A percentile compares a stretch with the other conserved stretches of the same genome.
phyloP scores from a whole-genome alignment of 140 eudicot species.

The Flaveria floridana region DNA sequence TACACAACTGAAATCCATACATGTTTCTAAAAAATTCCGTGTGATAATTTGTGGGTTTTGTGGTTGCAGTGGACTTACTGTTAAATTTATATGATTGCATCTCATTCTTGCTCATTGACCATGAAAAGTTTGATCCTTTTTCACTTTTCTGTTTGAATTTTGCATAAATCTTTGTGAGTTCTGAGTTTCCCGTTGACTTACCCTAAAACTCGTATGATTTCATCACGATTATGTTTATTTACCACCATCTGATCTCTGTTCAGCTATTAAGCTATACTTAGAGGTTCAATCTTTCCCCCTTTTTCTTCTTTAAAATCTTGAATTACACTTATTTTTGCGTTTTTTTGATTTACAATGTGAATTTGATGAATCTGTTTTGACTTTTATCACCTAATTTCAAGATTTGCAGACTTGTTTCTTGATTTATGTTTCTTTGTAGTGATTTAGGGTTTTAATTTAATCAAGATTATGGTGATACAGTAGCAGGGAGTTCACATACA shows the following conservation, averaged over 20 bases:
- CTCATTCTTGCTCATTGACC: constrained; percentile 15
- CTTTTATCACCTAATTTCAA: neutral
- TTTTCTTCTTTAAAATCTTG: no score
- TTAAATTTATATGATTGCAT: neutral
- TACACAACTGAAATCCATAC: neutral
- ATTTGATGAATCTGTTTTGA: neutral
- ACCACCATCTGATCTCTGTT: neutral
- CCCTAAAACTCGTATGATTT: neutral
- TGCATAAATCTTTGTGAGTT: constrained; percentile 8
- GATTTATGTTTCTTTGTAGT: neutral
- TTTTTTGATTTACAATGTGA: no score
- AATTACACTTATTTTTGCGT: no score
- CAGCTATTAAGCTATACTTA: no score
- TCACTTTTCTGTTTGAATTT: neutral
- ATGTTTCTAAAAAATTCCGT: constrained; percentile 11
- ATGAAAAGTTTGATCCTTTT: neutral
- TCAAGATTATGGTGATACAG: constrained; percentile 29
- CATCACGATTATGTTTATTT: neutral
- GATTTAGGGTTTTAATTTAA: constrained; percentile 19
- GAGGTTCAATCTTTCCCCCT: no score
- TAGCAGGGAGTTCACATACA: constrained; percentile 47
- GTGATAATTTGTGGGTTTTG: constrained; percentile 15
- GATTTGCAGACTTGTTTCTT: neutral
- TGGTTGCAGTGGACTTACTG: constrained; percentile 16
- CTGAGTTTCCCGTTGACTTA: constrained; percentile 8